Evolutionary conservation across 345 rosid species (phyloP).

Genomic region (Microthlaspi erraticum): DNA sequence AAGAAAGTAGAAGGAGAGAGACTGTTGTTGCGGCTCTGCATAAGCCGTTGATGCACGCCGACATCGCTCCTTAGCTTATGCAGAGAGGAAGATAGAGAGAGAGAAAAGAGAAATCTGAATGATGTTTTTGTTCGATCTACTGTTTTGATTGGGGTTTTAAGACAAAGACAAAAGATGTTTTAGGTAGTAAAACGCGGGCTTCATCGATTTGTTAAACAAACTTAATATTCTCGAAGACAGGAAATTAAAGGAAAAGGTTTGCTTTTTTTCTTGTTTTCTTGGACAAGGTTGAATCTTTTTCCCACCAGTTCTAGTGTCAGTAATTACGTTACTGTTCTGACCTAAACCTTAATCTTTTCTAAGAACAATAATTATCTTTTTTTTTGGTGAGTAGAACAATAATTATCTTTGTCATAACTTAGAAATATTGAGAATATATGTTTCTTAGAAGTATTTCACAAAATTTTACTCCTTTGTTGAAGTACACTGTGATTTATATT

Average conservation of each 20-base stretch:
- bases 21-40: conserved; percentile 55
- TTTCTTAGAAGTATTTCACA: no score
- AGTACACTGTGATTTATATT: conserved; percentile 3
- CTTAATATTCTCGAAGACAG: conserved; percentile 2
- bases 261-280: conserved; percentile 8
- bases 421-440: no score
- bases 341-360: no score
- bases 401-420: no score
- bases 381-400: no score
- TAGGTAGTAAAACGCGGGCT: conserved; percentile 50
- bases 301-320: no score
- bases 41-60: conserved; percentile 54
- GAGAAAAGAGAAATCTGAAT: conserved; percentile 19
- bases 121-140: conserved; percentile 32
- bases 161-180: conserved; percentile 46
- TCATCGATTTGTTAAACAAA: conserved; percentile 37
- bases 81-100: conserved; percentile 33
- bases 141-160: conserved; percentile 38
- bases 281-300: conserved; percentile 40
- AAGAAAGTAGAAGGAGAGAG: conserved; percentile 49
- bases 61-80: conserved; percentile 52
- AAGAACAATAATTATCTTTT: no score
- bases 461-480: no score
- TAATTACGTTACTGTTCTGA: no score
- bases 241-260: neutral